Evolutionary conservation across 768 basidiomycete species (phyloP).

Genomic region (Mycena pura): DNA sequence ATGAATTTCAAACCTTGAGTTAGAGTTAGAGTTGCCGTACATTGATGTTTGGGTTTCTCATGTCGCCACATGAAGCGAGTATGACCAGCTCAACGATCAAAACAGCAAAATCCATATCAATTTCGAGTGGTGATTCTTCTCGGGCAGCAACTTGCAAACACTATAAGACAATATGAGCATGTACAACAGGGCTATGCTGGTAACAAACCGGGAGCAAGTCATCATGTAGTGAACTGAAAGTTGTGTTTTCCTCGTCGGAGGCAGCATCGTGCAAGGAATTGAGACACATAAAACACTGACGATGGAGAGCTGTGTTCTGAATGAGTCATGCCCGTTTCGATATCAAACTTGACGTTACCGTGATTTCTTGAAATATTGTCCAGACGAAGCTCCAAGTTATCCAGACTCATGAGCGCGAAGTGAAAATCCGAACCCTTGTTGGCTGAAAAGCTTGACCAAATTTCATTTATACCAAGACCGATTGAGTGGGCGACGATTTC

Average conservation of each 20-base stretch:
- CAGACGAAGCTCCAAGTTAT: conserved; percentile 30
- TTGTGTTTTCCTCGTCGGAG: conserved; percentile 25
- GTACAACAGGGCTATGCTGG: background rate
- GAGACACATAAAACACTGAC: conserved; percentile 48
- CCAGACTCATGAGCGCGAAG: conserved; percentile 27
- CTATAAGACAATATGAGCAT: conserved; percentile 3
- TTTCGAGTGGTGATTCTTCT: background rate
- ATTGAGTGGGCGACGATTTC: conserved; percentile 61
- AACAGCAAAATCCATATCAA: conserved; percentile 17
- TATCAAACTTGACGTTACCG: conserved; percentile 7
- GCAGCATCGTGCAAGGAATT: conserved; percentile 36
- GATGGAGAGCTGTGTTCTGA: conserved; percentile 42
- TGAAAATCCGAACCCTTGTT: conserved; percentile 28
- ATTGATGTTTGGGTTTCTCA: background rate
- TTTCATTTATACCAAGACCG: conserved; percentile 74
- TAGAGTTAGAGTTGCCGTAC: background rate
- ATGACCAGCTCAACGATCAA: conserved; percentile 44
- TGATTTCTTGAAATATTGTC: conserved; percentile 12
- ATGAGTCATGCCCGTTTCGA: background rate
- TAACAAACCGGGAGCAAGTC: conserved; percentile 34
- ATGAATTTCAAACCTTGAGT: background rate
- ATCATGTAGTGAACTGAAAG: conserved; percentile 21
- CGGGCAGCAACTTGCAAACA: conserved; percentile 2
- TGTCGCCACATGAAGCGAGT: conserved; percentile 29
- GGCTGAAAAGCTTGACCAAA: conserved; percentile 66